Conservation (phyloP, 345 rosid species). For the Eucalyptus viminalis region DNA sequence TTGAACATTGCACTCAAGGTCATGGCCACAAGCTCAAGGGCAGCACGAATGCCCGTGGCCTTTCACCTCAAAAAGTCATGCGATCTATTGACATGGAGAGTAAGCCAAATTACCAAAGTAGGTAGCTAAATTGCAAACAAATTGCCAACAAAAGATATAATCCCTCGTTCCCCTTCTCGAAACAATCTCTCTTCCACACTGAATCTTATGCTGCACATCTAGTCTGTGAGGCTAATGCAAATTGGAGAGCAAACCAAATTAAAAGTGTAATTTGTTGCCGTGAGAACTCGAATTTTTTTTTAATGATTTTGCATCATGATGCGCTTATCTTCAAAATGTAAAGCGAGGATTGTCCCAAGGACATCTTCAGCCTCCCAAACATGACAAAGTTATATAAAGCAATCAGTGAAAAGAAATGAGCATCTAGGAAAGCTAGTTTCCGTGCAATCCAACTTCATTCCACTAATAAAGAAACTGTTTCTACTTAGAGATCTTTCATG, state of each 20-base stretch:
- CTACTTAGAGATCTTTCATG: too few relatives aligned
- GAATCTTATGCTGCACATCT: too few relatives aligned
- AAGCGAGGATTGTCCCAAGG: not conserved
- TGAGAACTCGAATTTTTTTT: not conserved
- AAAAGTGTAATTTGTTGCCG: not conserved
- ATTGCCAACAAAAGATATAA: too few relatives aligned
- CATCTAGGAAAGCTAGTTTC: too few relatives aligned
- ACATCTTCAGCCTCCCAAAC: not conserved
- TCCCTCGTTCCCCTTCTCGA: not conserved
- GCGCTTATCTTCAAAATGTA: not conserved
- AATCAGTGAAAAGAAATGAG: not conserved
- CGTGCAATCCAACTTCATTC: too few relatives aligned
- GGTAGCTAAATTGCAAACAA: too few relatives aligned
- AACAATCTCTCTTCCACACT: not conserved
- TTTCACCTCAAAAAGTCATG: rapidly evolving
- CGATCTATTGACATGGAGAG: rapidly evolving
- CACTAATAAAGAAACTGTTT: too few relatives aligned
- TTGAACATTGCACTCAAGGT: not conserved
- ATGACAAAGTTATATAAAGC: not conserved
- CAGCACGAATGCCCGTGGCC: not conserved
- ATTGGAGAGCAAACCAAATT: not conserved
- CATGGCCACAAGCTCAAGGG: not conserved
- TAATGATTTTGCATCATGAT: not conserved
- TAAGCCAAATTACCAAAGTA: rapidly evolving
- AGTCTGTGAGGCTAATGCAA: rapidly evolving